Evolutionary conservation across 2,329 filamentous ascomycete genomes (phyloP), one percentile per base, ranked within the genome.

Genomic region (Claviceps pusilla): DNA sequence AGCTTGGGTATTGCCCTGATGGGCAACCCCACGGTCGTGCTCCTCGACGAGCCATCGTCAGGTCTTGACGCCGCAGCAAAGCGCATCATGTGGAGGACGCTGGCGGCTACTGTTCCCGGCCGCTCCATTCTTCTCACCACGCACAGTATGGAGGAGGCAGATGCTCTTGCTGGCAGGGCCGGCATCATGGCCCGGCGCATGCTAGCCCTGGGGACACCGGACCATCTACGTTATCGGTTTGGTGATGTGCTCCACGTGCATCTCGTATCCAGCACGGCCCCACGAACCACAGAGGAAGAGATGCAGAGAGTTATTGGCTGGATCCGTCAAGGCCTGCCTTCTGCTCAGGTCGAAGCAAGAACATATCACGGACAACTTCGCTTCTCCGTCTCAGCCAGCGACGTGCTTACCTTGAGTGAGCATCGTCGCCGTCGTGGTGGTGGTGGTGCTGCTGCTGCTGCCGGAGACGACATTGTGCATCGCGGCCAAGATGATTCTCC

Each of bases 111-210:
- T 3, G 83, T 85, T 0, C 78, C 82, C 0, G 89, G 89, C 0
- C 79, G 90, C n/a, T 87, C 84, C 0, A 80, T 96, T 16, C 75
- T 97, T 1, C 77, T 97, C 19, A 96, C 91, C 0, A 96, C 91
- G 0, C 91, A 97, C 67, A 87, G 82, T 50, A 95, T 96, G 89
- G 90, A 96, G 66, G 91, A 96, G 69, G 91, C 90, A 0, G 89
- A 95, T 63, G 89, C 89, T 0, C 75, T 97, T 2, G 90, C 90
- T 0, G 82, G 82, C 35, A 78, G 89, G 1, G 89, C 86, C 0
- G 91, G 89, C 12, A 95, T 97, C 60, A 82, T 97, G 70, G 87
- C 89, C 9, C 79, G 80, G 60, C 78, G 83, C 37, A 94, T 96
- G 89, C 75, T 96, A 28, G 90, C 89, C 0, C 75, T 93, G 9